Evolutionary conservation across 768 basidiomycete genomes (phyloP).

Genomic region (Lyophyllum shimeji): DNA sequence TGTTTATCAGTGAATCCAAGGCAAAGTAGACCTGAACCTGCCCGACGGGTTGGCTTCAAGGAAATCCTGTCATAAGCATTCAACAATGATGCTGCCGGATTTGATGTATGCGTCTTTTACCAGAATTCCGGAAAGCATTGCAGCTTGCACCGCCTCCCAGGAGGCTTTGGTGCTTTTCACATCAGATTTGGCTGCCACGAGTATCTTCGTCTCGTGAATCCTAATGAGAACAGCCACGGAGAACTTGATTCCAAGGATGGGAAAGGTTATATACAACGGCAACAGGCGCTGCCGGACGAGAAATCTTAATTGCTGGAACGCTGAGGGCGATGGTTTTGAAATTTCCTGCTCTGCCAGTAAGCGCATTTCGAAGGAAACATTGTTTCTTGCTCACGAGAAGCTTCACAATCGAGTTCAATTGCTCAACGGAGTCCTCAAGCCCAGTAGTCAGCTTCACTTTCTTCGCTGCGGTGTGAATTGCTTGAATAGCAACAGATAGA

Average conservation of each 20-base stretch:
- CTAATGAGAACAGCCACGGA: slow-evolving; percentile 37
- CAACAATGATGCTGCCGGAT: not conserved
- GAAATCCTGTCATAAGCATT: slow-evolving; percentile 21
- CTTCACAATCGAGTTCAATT: slow-evolving; percentile 39
- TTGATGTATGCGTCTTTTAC: slow-evolving; percentile 25
- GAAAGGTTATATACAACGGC: slow-evolving; percentile 42
- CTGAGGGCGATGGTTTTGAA: slow-evolving; percentile 33
- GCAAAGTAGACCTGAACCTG: slow-evolving; percentile 6
- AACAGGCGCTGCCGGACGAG: slow-evolving; percentile 43
- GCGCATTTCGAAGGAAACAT: not conserved
- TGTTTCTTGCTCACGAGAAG: slow-evolving; percentile 36
- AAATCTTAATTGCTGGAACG: slow-evolving; percentile 34
- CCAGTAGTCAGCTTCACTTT: slow-evolving; percentile 27
- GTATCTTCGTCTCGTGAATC: slow-evolving; percentile 38
- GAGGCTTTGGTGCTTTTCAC: slow-evolving; percentile 16
- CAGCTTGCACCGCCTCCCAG: slow-evolving; percentile 48
- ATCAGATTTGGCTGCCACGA: slow-evolving; percentile 19
- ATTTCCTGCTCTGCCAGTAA: slow-evolving; percentile 33
- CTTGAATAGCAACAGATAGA: slow-evolving; percentile 28
- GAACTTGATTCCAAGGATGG: slow-evolving; percentile 38
- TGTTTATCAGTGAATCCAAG: slow-evolving; percentile 19
- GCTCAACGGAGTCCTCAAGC: slow-evolving; percentile 33
- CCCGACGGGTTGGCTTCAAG: slow-evolving; percentile 30
- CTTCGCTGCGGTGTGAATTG: slow-evolving; percentile 28
- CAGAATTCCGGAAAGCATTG: slow-evolving; percentile 53